A percentile compares a stretch with the other conserved stretches of the same genome.
Evolutionary conservation across 305 asterid species (phyloP).

Genomic region (Rubia occidens): DNA sequence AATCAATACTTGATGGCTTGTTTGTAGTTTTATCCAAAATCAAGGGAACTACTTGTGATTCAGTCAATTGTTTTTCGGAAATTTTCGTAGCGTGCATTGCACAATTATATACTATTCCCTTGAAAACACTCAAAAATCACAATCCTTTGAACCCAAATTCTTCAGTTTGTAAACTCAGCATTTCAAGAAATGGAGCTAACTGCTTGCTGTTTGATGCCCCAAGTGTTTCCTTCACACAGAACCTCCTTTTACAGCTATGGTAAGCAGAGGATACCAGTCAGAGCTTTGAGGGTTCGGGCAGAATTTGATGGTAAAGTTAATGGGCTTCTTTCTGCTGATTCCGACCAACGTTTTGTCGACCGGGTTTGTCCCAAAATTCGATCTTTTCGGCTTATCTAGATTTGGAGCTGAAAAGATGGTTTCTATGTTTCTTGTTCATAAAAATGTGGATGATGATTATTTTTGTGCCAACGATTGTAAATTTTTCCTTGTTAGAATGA

Average conservation of each 20-base stretch:
- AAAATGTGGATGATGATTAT: background rate
- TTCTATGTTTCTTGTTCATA: background rate
- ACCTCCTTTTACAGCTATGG: conserved; percentile 5
- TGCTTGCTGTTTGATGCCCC: conserved; percentile 37
- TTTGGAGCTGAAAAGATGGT: conserved; percentile 5
- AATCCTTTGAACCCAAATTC: background rate
- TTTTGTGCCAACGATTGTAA: background rate
- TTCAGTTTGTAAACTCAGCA: background rate
- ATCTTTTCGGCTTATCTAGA: background rate
- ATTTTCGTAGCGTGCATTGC: no score
- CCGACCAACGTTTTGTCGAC: conserved; percentile 73
- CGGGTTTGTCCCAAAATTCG: conserved; percentile 44
- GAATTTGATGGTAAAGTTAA: conserved; percentile 60
- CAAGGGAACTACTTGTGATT: no score
- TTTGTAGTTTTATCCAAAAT: no score
- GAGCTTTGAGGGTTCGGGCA: conserved; percentile 53
- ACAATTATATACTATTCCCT: background rate
- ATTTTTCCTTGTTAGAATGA: no score
- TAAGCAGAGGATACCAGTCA: conserved; percentile 21
- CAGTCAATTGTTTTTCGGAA: no score
- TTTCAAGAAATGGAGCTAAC: conserved; percentile 38
- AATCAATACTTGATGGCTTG: no score
- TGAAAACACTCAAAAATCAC: background rate
- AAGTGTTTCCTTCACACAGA: conserved; percentile 17
- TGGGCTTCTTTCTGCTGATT: conserved; percentile 64